These are phyloP conservation scores for Fusarium buharicum DNA, from an alignment of 2,329 filamentous ascomycete genomes.

Conservation along the genomic window DNA sequence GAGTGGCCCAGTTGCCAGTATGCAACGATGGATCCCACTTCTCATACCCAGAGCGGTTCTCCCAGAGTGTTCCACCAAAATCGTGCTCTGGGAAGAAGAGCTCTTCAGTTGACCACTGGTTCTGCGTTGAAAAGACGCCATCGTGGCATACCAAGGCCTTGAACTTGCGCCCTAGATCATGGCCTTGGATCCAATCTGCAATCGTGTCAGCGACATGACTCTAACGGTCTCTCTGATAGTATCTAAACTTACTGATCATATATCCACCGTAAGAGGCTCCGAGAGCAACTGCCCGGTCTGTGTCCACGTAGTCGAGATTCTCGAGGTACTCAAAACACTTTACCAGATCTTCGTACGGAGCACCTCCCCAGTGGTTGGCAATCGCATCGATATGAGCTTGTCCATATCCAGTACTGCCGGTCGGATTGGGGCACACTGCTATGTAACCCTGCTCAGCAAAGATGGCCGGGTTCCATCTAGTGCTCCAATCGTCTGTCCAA, in stretches of 20 bases:
- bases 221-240: neutral
- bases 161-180: constrained; percentile 83
- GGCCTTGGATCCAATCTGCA: constrained; percentile 87
- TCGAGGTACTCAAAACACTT: constrained; percentile 80
- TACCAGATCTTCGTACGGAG: constrained; percentile 84
- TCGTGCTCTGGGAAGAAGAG: constrained; percentile 77
- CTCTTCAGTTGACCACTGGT: constrained; percentile 72
- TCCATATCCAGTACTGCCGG: constrained; percentile 84
- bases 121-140: constrained; percentile 79
- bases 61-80: constrained; percentile 70
- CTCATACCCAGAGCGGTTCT: constrained; percentile 71
- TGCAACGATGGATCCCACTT: constrained; percentile 75
- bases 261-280: constrained; percentile 81
- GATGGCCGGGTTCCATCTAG: constrained; percentile 85
- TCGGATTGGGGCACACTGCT: constrained; percentile 83
- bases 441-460: constrained; percentile 91
- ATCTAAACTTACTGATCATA: constrained; percentile 71
- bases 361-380: constrained; percentile 82
- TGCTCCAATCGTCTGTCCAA: constrained; percentile 81
- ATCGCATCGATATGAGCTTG: constrained; percentile 82
- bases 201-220: constrained; percentile 44
- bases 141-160: constrained; percentile 90
- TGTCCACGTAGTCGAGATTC: constrained; percentile 74
- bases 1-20: constrained; percentile 81
- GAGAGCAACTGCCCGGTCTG: constrained; percentile 73